Base-by-base conservation (phyloP, 805 yeast genomes). In the Blastobotrys muscicola region DNA sequence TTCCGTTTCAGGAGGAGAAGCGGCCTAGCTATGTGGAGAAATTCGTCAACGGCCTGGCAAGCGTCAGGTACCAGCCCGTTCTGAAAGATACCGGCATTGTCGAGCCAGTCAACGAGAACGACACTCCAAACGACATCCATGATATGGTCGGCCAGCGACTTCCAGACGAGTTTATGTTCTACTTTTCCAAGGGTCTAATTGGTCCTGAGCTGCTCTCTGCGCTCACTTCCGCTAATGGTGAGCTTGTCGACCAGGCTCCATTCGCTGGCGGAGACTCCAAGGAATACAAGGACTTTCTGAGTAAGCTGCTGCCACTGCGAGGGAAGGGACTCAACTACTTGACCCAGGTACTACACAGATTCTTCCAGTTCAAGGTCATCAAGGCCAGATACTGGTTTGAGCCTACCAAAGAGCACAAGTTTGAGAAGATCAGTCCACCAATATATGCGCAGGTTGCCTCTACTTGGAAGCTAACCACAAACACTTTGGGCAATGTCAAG, bases 141-240 rank as follows among this genome's bases (percentile, higher is more conserved):
- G 87, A 80, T 38, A 74, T 87, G 38, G 71, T 92, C 39, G 86
- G 94, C 8, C 85, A 83, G 60, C 75, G 89, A 57, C 68, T 92
- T 41, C 94, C 97, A 1, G 83, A 85, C 43, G 97, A 89, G 62
- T 70, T 82, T 35, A 81, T 76, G 55, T 87, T 81, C 58, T 92
- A 86, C 61, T 77, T 77, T 57, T 81, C 94, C 1, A 61, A 82
- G 45, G 97, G 97, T 1, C 58, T 89, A 16, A 65, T 82, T 9
- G 75, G 80, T 6, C 64, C 80, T 4, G 78, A 77, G 45, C 60
- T 85, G 16, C 70, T 82, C 35, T 82, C 81, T 49, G 75, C 86
- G 0, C 68, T 89, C 13, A 70, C 81, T 1, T 76, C 76, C 45
- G 13, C 37, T 5, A 35, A 13, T 12, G 92, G 86, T 2, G 64